Base-by-base conservation (phyloP, 148 eudicot species). In the Rheum nobile region DNA sequence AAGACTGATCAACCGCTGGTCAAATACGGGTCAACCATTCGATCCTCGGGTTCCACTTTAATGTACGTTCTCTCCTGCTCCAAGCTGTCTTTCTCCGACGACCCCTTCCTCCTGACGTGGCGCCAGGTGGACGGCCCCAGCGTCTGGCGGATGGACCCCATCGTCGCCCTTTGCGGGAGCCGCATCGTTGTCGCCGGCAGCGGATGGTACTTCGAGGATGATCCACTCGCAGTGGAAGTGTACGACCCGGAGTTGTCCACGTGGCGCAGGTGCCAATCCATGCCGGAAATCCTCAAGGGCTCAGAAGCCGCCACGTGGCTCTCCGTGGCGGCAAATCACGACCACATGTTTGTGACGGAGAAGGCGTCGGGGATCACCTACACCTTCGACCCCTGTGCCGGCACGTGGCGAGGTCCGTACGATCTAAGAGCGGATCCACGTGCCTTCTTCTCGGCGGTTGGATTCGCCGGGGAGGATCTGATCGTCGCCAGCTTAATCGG, bases 101-200 rank as follows among this genome's bases (percentile, higher is more conserved):
- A 91, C 22, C 88, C 88, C 0, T 73, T 91, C 24, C 83, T 80
- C 38, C 44, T 77, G 14, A 72, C 47, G 0, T 91, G 93, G 96
- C 71, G 54, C 77, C 83, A 82, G 39, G 75, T 81, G 0, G 65
- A 67, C 2, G 71, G 87, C 8, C 93, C 93, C 1, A 38, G 31
- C 1, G 80, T 73, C 14, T 87, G 89, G 85, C 82, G 93, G 19
- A 67, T 69, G 41, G 93, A 91, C 32, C 96, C 93, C 1, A 78
- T 91, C 29, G 86, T 88, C 11, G 88, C 85, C 32, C 41, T 48
- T 8, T 82, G 86, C 3, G 93, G 93, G 11, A 43, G 67, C 72
- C 75, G 48, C 44, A 22, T 91, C 26, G 47, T 91, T 0, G 76
- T 91, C 1, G 87, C 90, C 0, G 97, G 97, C 0, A 88, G 93